Evolutionary conservation across 2,329 filamentous ascomycete genomes (phyloP).

Genomic region (Dothideomycetes sp.): DNA sequence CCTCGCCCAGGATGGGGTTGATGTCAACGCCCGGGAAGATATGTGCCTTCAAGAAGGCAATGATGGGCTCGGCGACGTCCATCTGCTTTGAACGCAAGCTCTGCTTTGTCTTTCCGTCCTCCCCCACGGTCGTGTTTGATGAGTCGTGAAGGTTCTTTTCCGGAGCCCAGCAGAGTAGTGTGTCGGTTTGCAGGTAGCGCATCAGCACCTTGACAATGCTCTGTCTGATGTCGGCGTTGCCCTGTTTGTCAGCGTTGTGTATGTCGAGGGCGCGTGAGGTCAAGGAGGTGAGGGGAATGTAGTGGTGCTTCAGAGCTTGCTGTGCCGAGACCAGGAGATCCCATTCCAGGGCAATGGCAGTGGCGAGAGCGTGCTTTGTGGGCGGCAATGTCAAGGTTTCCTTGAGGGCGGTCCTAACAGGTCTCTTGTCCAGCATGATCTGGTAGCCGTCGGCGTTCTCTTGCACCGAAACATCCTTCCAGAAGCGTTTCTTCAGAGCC

Average conservation of each 20-base stretch:
- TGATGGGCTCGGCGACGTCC: slow-evolving; percentile 58
- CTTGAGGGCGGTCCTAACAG: slow-evolving; percentile 70
- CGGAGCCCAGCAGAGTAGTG: slow-evolving; percentile 80
- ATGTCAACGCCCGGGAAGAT: slow-evolving; percentile 82
- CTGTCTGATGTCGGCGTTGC: slow-evolving; percentile 46
- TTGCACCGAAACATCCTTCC: slow-evolving; percentile 70
- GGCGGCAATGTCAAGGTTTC: slow-evolving; percentile 60
- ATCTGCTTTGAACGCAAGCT: slow-evolving; percentile 66
- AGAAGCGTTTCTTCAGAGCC: slow-evolving; percentile 66
- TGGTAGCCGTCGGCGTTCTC: slow-evolving; percentile 53
- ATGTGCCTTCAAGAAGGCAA: slow-evolving; percentile 58
- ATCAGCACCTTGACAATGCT: slow-evolving; percentile 61
- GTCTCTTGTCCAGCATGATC: slow-evolving; percentile 67
- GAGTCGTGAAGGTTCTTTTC: slow-evolving; percentile 40
- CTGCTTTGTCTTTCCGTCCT: slow-evolving; percentile 33
- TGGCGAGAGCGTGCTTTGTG: slow-evolving; percentile 71
- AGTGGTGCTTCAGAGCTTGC: slow-evolving; percentile 75
- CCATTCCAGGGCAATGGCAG: slow-evolving; percentile 87
- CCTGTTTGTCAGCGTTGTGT: slow-evolving; percentile 52
- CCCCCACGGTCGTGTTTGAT: slow-evolving; percentile 25
- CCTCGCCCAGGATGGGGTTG: slow-evolving; percentile 66
- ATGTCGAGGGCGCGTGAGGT: slow-evolving; percentile 79
- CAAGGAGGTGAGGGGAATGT: slow-evolving; percentile 83
- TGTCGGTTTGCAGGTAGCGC: slow-evolving; percentile 86
- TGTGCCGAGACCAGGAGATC: slow-evolving; percentile 72